Conservation (phyloP, 345 rosid genomes). For the Salix dunnii region DNA sequence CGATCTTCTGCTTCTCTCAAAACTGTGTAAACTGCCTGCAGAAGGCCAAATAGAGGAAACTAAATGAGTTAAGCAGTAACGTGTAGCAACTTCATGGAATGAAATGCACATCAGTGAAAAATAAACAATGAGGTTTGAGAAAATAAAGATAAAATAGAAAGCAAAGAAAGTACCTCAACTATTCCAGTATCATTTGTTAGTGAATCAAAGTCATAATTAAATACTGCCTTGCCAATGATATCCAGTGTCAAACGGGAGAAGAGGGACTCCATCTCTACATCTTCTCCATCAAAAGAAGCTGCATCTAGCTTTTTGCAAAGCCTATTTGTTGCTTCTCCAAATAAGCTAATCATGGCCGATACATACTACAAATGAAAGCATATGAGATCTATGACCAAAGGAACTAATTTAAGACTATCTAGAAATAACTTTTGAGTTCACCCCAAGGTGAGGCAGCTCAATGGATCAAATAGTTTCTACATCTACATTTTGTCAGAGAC, state of each 20-base stretch:
- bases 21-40: constrained; percentile 87
- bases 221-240: constrained; percentile 90
- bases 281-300: constrained; percentile 77
- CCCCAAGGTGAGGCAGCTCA: neutral
- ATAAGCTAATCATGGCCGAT: constrained; percentile 82
- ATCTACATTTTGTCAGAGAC: neutral
- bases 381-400: neutral
- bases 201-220: constrained; percentile 92
- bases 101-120: neutral
- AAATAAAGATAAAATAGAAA: neutral
- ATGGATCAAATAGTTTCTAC: no score
- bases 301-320: constrained; percentile 75
- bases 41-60: constrained; percentile 22
- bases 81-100: neutral
- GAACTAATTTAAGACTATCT: neutral
- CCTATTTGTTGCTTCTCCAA: constrained; percentile 79
- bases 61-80: neutral
- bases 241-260: constrained; percentile 93
- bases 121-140: neutral
- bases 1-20: constrained; percentile 94
- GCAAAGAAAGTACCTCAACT: constrained; percentile 59
- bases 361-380: constrained; percentile 56
- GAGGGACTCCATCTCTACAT: constrained; percentile 92
- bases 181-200: constrained; percentile 89
- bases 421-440: neutral